A percentile compares a stretch with the other conserved stretches of the same genome.
phyloP scores from a whole-genome alignment of 78 protist species.

The Isochrysis galbana region DNA sequence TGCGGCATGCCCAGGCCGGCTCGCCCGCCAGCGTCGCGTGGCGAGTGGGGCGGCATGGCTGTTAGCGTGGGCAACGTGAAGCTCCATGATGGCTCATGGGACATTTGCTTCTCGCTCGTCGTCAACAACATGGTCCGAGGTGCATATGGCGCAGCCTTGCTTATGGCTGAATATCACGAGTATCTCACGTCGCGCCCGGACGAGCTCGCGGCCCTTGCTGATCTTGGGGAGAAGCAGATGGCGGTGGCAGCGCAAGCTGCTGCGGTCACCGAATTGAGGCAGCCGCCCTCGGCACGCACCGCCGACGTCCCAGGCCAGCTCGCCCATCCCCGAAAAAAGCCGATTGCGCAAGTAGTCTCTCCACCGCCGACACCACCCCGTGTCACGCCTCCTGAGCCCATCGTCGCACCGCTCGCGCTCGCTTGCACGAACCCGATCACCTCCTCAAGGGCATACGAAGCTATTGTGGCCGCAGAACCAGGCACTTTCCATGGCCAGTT shows the following conservation, averaged over 20 bases:
- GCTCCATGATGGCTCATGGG: neutral
- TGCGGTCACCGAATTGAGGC: neutral
- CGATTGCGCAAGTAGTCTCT: too few relatives aligned
- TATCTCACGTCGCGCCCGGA: neutral
- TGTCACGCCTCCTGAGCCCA: neutral
- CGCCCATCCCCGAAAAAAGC: too few relatives aligned
- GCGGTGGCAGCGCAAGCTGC: neutral
- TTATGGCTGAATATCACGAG: neutral
- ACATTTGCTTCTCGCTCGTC: neutral
- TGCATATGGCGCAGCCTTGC: conserved; percentile 11
- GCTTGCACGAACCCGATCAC: neutral
- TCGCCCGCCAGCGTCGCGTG: neutral
- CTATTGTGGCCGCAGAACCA: neutral
- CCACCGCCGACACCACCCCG: too few relatives aligned
- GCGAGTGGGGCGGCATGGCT: neutral
- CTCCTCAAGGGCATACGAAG: neutral
- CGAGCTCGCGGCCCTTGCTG: neutral
- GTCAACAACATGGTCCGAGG: neutral
- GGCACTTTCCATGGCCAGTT: neutral
- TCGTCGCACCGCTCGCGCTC: neutral
- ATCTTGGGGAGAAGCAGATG: neutral
- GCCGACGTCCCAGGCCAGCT: neutral
- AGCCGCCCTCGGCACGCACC: neutral
- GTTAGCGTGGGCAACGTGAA: neutral
- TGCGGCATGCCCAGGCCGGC: neutral